These are phyloP conservation scores for Veloboletus limbatus DNA, from an alignment of 1,284 basidiomycete species.

Conservation along the genomic window DNA sequence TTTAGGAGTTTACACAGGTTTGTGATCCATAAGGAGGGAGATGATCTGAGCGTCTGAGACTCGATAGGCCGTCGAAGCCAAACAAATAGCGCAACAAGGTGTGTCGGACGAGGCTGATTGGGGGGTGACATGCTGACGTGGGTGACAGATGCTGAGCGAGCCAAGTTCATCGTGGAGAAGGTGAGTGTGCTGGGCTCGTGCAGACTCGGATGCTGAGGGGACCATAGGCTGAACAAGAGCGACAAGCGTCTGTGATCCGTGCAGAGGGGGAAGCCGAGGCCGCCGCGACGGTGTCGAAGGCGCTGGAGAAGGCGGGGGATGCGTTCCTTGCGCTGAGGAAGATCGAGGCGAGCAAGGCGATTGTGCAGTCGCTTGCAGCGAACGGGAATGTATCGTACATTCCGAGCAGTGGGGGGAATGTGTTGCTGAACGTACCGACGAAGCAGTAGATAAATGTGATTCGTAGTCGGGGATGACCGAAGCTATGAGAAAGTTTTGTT, in stretches of 20 bases:
- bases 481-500: constrained; percentile 12
- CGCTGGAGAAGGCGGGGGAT: constrained; percentile 93
- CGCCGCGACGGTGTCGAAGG: constrained; percentile 86
- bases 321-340: constrained; percentile 94
- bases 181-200: constrained; percentile 38
- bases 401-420: constrained; percentile 74
- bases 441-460: constrained; percentile 38
- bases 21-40: constrained; percentile 10
- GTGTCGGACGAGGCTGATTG: constrained; percentile 17
- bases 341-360: constrained; percentile 98
- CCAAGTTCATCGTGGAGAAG: constrained; percentile 99
- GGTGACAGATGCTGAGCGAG: constrained; percentile 87
- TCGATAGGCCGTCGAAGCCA: constrained; percentile 89
- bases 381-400: constrained; percentile 89
- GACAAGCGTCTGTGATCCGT: constrained; percentile 96
- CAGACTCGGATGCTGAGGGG: constrained; percentile 17
- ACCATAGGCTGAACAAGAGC: constrained; percentile 92
- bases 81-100: constrained; percentile 96
- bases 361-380: constrained; percentile 75
- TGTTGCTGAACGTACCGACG: constrained; percentile 80
- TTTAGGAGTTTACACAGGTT: constrained; percentile 77
- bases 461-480: constrained; percentile 22
- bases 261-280: constrained; percentile 99
- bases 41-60: constrained; percentile 9
- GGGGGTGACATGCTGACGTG: constrained; percentile 12